Conservation (phyloP, 257 asterid genomes). For the Solanum peruvianum region DNA sequence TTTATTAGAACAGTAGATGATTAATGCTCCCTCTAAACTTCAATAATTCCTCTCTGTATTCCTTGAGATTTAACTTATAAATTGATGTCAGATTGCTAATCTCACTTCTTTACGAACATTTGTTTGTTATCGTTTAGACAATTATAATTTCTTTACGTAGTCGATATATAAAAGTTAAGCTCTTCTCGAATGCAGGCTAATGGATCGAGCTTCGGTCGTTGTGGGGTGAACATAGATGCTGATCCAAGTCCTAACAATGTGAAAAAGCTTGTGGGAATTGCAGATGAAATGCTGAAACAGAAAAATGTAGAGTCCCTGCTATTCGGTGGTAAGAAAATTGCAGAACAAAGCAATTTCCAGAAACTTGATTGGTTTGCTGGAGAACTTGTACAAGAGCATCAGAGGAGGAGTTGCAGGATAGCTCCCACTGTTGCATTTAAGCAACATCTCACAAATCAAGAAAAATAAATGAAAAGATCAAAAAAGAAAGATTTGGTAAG, state of each 20-base stretch:
- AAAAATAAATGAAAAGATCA: background rate
- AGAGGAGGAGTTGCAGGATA: conserved; percentile 63
- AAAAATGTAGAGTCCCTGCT: conserved; percentile 62
- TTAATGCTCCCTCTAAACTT: background rate
- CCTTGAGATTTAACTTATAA: background rate
- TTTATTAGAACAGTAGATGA: background rate
- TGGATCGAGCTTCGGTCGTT: conserved; percentile 47
- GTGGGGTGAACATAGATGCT: conserved; percentile 47
- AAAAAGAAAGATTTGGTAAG: conserved; percentile 19
- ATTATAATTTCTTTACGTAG: background rate
- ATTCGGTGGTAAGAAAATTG: conserved; percentile 55
- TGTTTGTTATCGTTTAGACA: background rate
- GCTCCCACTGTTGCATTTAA: conserved; percentile 80
- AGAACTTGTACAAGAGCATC: conserved; percentile 82
- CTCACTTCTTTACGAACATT: background rate
- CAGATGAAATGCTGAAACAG: conserved; percentile 72
- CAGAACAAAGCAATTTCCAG: conserved; percentile 53
- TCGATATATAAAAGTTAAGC: background rate
- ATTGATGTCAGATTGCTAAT: background rate
- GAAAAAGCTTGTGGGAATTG: conserved; percentile 38
- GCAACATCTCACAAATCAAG: conserved; percentile 23
- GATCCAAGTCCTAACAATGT: conserved; percentile 61
- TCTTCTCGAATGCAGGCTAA: conserved; percentile 35
- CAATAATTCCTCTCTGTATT: background rate
- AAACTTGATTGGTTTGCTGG: conserved; percentile 74